Evolutionary conservation across 2,329 filamentous ascomycete species (phyloP).

Genomic region (Paraphaeosphaeria sporulosa): DNA sequence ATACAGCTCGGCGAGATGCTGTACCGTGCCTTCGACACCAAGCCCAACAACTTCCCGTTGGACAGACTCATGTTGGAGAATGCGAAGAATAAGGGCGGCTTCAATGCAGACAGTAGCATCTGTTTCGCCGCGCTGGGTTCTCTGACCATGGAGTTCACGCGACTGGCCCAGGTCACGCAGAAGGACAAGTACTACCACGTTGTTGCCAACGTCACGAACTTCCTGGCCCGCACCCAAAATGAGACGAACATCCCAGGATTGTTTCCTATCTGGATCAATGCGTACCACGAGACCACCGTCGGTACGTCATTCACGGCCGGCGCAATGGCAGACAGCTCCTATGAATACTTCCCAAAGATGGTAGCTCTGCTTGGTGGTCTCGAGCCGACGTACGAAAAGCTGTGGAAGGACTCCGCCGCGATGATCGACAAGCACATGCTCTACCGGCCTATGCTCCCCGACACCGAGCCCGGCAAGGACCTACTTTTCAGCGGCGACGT

Average conservation of each 20-base stretch:
- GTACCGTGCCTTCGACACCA: constrained; percentile 57
- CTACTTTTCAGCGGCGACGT: constrained; percentile 49
- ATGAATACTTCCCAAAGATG: constrained; percentile 51
- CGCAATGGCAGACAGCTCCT: constrained; percentile 48
- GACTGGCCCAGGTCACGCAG: constrained; percentile 46
- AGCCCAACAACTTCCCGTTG: constrained; percentile 51
- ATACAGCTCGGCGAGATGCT: constrained; percentile 53
- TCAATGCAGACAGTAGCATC: constrained; percentile 49
- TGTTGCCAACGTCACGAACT: constrained; percentile 41
- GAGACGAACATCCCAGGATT: constrained; percentile 45
- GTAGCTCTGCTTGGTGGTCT: constrained; percentile 49
- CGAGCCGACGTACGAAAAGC: constrained; percentile 56
- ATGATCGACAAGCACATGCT: constrained; percentile 58
- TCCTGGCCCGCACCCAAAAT: constrained; percentile 42
- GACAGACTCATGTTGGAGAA: constrained; percentile 52
- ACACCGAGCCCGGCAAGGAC: constrained; percentile 31
- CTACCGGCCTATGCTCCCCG: constrained; percentile 54
- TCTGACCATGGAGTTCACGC: constrained; percentile 52
- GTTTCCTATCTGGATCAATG: constrained; percentile 51
- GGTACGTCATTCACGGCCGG: constrained; percentile 44
- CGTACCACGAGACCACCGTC: constrained; percentile 34
- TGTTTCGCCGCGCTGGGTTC: constrained; percentile 58
- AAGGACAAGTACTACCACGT: constrained; percentile 49
- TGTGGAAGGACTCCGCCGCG: constrained; percentile 62
- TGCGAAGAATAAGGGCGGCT: constrained; percentile 38